Evolutionary conservation across 352 stramenopile species (phyloP).

Genomic region (Phytopythium mirpurense): DNA sequence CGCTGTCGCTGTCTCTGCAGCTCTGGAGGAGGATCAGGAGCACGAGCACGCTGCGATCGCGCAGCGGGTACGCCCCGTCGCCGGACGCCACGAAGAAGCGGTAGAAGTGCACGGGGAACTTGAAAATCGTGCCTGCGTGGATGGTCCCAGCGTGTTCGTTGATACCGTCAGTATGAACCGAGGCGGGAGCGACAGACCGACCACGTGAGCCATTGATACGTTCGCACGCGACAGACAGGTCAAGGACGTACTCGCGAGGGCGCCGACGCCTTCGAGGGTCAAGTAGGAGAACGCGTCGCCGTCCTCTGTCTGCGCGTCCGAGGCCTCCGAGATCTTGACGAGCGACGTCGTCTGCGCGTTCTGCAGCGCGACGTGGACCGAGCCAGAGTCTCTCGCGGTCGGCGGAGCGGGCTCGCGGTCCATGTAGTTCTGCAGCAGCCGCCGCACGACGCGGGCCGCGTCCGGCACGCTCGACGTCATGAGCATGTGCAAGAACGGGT

Average conservation of each 20-base stretch:
- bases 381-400: constrained; percentile 21
- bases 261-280: constrained; percentile 61
- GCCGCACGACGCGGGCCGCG: constrained; percentile 36
- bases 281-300: constrained; percentile 62
- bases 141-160: too few species aligned
- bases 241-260: constrained; percentile 46
- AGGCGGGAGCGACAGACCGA: too few species aligned
- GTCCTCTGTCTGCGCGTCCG: constrained; percentile 32
- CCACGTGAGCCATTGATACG: too few species aligned
- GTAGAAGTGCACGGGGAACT: constrained; percentile 56
- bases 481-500: constrained; percentile 66
- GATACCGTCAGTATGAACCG: neutral
- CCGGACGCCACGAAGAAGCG: constrained; percentile 62
- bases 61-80: constrained; percentile 44
- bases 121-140: constrained; percentile 48
- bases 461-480: constrained; percentile 29
- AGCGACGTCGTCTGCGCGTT: constrained; percentile 53
- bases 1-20: constrained; percentile 46
- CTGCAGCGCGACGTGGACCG: constrained; percentile 27
- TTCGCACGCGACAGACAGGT: too few species aligned
- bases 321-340: constrained; percentile 51
- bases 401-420: constrained; percentile 37
- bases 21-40: constrained; percentile 67
- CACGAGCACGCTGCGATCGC: constrained; percentile 63
- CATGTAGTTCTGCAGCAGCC: constrained; percentile 60